These are phyloP conservation scores for Chalaropsis ovoidea DNA, from an alignment of 2,329 filamentous ascomycete species.

Conservation along the genomic window DNA sequence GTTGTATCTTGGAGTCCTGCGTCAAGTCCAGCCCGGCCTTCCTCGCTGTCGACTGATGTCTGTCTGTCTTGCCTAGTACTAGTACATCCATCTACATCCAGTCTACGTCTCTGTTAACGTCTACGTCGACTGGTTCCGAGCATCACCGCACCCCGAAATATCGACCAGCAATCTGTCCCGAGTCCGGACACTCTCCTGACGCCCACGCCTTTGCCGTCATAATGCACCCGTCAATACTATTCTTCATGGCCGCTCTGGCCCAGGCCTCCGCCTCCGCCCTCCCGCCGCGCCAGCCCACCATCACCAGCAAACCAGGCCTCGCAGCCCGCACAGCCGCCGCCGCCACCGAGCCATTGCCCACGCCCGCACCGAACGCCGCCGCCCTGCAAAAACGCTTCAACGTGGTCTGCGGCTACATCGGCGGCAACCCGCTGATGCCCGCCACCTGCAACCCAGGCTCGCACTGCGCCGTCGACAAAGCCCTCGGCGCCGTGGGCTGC, in stretches of 20 bases:
- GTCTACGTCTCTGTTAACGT: too few relatives aligned
- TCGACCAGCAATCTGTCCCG: background rate
- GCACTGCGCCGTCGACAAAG: constrained; percentile 46
- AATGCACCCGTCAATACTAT: constrained; percentile 33
- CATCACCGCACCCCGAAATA: background rate
- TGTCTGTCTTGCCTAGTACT: background rate
- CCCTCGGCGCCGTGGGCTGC: constrained; percentile 44
- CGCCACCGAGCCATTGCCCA: constrained; percentile 27
- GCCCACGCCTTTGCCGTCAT: constrained; percentile 10
- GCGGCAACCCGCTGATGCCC: constrained; percentile 42
- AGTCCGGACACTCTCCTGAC: background rate
- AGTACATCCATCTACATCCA: background rate
- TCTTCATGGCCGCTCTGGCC: constrained; percentile 32
- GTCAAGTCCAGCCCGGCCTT: too few relatives aligned
- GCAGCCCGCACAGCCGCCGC: constrained; percentile 32
- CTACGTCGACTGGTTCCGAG: background rate
- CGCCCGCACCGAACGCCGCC: constrained; percentile 3
- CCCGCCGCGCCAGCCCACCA: constrained; percentile 34
- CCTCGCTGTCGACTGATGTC: background rate
- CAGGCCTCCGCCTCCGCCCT: constrained; percentile 34
- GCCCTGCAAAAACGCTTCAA: constrained; percentile 72
- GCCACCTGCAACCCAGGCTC: constrained; percentile 50
- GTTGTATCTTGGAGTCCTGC: too few relatives aligned
- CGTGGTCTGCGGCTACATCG: constrained; percentile 50
- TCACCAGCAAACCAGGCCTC: constrained; percentile 29